Evolutionary conservation across 305 asterid genomes (phyloP).

Genomic region (Nicotiana rustica): DNA sequence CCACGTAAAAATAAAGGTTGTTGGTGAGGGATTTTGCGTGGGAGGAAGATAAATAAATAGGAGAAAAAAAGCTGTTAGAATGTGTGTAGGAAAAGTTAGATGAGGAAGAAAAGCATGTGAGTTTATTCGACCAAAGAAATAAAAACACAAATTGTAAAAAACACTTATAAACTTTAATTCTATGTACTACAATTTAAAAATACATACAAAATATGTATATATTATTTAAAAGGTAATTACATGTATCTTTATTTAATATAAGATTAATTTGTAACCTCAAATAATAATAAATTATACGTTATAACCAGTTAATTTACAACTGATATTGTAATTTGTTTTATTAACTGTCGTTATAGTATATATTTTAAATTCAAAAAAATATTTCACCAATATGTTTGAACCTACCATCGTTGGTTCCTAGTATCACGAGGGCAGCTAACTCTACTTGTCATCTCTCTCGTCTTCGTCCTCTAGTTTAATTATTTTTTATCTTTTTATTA

Average conservation of each 20-base stretch:
- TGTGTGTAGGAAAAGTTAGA: constrained; percentile 25
- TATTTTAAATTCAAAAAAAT: no score
- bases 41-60: background rate
- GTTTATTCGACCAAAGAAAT: background rate
- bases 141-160: no score
- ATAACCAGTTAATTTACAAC: no score
- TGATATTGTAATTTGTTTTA: no score
- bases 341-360: no score
- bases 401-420: background rate
- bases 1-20: background rate
- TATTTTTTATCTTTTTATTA: background rate
- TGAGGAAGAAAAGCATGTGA: constrained; percentile 17
- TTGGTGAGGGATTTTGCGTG: background rate
- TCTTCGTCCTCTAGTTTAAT: background rate
- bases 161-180: no score
- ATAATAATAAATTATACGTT: no score
- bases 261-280: no score
- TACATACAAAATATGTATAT: no score
- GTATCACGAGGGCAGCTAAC: constrained; percentile 26
- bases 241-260: no score
- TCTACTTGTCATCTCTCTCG: background rate
- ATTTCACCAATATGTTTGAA: background rate
- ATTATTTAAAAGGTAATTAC: no score
- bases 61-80: background rate
- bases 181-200: no score